Evolutionary conservation across 768 basidiomycete species (phyloP), one percentile per base, ranked within the genome.

Genomic region (Naganishia randhawae): DNA sequence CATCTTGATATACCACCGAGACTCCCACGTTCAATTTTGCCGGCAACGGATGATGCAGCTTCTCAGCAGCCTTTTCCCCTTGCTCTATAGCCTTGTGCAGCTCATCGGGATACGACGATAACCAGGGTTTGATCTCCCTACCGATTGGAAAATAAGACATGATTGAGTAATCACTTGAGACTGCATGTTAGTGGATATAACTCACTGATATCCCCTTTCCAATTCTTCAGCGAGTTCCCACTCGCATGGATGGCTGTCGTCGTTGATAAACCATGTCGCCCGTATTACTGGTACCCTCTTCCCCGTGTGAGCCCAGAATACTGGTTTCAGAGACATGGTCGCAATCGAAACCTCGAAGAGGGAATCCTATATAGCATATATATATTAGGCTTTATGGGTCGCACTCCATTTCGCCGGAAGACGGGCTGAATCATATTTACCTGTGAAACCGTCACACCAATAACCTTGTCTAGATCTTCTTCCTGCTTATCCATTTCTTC

Each of bases 291-390:
- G 74, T 27, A 83, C 80, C 41, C 78, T 65, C 1, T 80, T 71
- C 1, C 78, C 80, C 16, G 78, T 79, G 66, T 80, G 78, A 45
- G 75, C 75, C 82, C 82, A 83, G 70, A 81, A 83, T 1, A 82
- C 81, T 0, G 82, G 81, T 65, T 76, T 75, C 22, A 83, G 74
- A 50, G 76, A 76, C 51, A 80, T 53, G 4, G 73, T 76, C 0
- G 68, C 67, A 25, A 80, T 65, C 3, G 73, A 73, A 11, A 80
- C 78, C 65, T 80, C 78, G 71, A 80, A 80, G 3, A 80, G 67
- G 13, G 75, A 76, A 68, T 80, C 78, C 78, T 79, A 70, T 5
- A 52, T 16, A 51, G 29, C 29, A 64, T 13, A 22, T n/a, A n/a
- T 9, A 57, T 27, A 17, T 14, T 55, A 39, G 57, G 25, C 13